Evolutionary conservation across 495 filamentous ascomycete species (phyloP), one percentile per base, ranked within the genome.

Genomic region (Penicillium atrosanguineum): DNA sequence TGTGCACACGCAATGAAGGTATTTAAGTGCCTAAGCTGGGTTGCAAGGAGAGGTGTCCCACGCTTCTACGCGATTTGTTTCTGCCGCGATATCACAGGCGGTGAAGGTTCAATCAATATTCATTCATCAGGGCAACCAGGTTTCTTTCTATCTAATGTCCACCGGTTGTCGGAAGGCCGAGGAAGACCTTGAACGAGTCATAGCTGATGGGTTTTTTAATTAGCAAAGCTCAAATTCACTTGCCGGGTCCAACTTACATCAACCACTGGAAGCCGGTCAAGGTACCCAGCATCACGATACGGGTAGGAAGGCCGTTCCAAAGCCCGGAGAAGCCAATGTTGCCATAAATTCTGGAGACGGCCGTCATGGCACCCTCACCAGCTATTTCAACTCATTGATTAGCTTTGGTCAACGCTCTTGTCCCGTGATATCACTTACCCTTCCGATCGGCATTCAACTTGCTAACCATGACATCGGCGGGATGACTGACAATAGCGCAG

Each of bases 241-340:
- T 34, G 31, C 12, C 31, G 39, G 45, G 16, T 26, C 46, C 19
- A 55, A 73, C 71, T 72, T 59, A 77, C 74, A 89, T 87, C 51
- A 89, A 69, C 86, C 86, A 89, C 67, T 89, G 86, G 72, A 87
- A 87, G n/a, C 83, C 86, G 31, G 83, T 86, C 62, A 85, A 65
- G 11, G 79, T 81, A 23, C 83, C 78, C 52, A 87, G 76, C 84
- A 87, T 87, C 31, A 80, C 64, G 57, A 87, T 87, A 52, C 86
- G 68, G 38, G 86, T 82, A 0, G 80, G 76, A 23, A 89, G 67
- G 3, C 86, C 86, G 61, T 88, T 89, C 86, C 86, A 89, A 41
- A 88, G 64, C 8, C 86, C 86, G 14, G 55, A 61, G 71, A 89
- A 88, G 14, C 86, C 86, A 62, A 89, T 87, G 51, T 86, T 87